Evolutionary conservation across 306 rosid species (phyloP).

Genomic region (Cucumis cinereus): DNA sequence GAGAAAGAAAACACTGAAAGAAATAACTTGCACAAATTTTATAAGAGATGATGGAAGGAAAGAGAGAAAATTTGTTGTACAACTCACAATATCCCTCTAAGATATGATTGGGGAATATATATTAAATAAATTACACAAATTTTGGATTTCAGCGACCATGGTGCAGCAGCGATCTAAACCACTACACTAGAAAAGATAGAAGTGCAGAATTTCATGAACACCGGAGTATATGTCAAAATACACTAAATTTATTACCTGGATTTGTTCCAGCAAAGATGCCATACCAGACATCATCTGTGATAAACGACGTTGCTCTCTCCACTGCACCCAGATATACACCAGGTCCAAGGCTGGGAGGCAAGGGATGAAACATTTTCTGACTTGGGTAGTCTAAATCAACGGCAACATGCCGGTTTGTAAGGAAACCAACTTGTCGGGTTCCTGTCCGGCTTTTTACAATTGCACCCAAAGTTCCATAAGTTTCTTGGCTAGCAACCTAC

Average conservation of each 20-base stretch:
- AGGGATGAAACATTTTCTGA: conserved; percentile 98
- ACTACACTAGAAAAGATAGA: background rate
- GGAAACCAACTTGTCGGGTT: conserved; percentile 80
- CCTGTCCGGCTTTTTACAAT: conserved; percentile 92
- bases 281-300: conserved; percentile 94
- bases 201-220: background rate
- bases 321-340: conserved; percentile 98
- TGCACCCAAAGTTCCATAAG: conserved; percentile 95
- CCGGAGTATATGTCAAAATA: background rate
- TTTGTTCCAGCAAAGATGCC: conserved; percentile 97
- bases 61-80: background rate
- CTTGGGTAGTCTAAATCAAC: conserved; percentile 96
- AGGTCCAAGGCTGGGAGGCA: conserved; percentile 98
- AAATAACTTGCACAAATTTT: background rate
- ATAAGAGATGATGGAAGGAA: background rate
- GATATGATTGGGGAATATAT: background rate
- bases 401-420: conserved; percentile 96
- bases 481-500: conserved; percentile 97
- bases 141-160: background rate
- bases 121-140: background rate
- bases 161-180: background rate
- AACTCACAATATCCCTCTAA: background rate
- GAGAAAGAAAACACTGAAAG: background rate
- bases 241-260: conserved; percentile 53
- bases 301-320: conserved; percentile 97